These are phyloP conservation scores for Leccinellum luteum DNA, from an alignment of 768 basidiomycete genomes.

Conservation along the genomic window DNA sequence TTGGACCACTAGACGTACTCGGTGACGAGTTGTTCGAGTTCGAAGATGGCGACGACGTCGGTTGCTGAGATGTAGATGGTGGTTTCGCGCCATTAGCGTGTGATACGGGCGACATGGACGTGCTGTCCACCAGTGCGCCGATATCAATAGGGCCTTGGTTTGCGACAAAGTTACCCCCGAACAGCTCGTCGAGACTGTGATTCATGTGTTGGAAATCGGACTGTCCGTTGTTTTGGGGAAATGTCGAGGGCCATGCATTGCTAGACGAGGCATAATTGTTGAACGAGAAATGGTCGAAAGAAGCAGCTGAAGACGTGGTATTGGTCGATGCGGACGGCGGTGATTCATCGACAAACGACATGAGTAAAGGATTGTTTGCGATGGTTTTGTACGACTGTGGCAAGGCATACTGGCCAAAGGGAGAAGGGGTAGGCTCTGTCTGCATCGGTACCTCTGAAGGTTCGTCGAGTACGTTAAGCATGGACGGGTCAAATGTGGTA, in stretches of 20 bases:
- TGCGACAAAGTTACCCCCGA: constrained; percentile 39
- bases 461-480: constrained; percentile 66
- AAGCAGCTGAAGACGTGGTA: constrained; percentile 16
- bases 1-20: constrained; percentile 23
- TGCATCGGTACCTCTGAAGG: constrained; percentile 55
- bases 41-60: constrained; percentile 11
- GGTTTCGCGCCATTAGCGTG: constrained; percentile 36
- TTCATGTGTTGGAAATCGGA: constrained; percentile 26
- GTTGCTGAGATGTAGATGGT: constrained; percentile 13
- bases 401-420: constrained; percentile 50
- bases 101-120: constrained; percentile 42
- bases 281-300: constrained; percentile 44
- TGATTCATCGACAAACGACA: constrained; percentile 69
- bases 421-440: constrained; percentile 49
- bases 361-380: constrained; percentile 80
- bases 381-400: constrained; percentile 66
- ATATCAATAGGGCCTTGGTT: constrained; percentile 34
- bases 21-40: constrained; percentile 27
- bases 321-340: constrained; percentile 26
- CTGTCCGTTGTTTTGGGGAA: constrained; percentile 17
- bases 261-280: constrained; percentile 38
- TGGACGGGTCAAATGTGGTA: constrained; percentile 66
- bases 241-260: constrained; percentile 21
- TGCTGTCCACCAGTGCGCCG: constrained; percentile 32
- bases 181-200: constrained; percentile 42